Percentiles rank a stretch among this genome's conserved stretches.
Conservation (phyloP, 75 land plant genomes). For the Cunninghamia lanceolata region DNA sequence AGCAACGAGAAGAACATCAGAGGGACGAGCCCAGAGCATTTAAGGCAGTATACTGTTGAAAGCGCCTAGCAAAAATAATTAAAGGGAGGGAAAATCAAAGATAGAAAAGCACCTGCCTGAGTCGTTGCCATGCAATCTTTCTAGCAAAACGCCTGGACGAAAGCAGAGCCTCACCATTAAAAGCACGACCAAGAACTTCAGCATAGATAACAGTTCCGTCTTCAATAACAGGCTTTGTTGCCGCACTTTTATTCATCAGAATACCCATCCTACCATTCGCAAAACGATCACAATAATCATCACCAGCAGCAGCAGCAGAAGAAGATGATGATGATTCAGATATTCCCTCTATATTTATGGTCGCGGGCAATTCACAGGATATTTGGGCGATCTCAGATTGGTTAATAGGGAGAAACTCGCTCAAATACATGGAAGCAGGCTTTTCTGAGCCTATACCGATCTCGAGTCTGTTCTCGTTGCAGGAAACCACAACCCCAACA, state of each 20-base stretch:
- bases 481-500: slow-evolving; percentile 86
- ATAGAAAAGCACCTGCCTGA: slow-evolving; percentile 81
- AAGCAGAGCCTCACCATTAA: slow-evolving; percentile 73
- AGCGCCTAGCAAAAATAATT: not conserved
- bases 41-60: not conserved
- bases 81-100: not conserved
- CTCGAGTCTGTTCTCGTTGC: slow-evolving; percentile 69
- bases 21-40: not conserved
- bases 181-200: slow-evolving; percentile 70
- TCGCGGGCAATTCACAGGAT: slow-evolving; percentile 42
- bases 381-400: slow-evolving; percentile 39
- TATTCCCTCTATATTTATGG: slow-evolving; percentile 30
- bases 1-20: not conserved
- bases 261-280: slow-evolving; percentile 53
- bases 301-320: not conserved
- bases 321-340: not conserved
- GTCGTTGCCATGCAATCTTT: slow-evolving; percentile 78
- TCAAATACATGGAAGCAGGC: slow-evolving; percentile 66
- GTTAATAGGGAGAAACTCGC: slow-evolving; percentile 66
- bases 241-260: slow-evolving; percentile 55
- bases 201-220: slow-evolving; percentile 68
- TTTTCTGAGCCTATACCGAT: slow-evolving; percentile 69
- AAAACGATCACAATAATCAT: not conserved
- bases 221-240: slow-evolving; percentile 56
- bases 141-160: slow-evolving; percentile 59